Conservation (phyloP, 495 filamentous ascomycete genomes). For the Mytilinidion resinicola region DNA sequence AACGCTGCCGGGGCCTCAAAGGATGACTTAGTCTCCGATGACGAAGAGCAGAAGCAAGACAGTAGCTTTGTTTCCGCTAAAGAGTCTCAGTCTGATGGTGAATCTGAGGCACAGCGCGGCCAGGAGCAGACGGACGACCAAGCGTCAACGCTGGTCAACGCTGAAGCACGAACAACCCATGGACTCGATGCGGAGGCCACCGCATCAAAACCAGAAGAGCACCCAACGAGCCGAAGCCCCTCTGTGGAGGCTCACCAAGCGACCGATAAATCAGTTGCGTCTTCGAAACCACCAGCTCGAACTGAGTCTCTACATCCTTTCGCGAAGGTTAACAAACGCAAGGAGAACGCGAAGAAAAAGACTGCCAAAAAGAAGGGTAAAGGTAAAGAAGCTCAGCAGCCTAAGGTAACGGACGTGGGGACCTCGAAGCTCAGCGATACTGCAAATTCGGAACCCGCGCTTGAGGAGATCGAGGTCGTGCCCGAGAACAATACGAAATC, state of each 20-base stretch:
- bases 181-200: not conserved
- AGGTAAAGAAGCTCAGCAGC: slow-evolving; percentile 7
- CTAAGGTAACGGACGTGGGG: not conserved
- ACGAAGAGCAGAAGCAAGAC: slow-evolving; percentile 19
- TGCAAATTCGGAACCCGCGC: not conserved
- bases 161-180: not conserved
- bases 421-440: not conserved
- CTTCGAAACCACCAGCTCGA: slow-evolving; percentile 6
- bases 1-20: not conserved
- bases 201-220: not conserved
- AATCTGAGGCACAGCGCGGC: not conserved
- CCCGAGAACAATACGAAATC: too few relatives aligned
- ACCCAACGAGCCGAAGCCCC: too few relatives aligned
- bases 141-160: too few relatives aligned
- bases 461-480: not conserved
- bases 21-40: slow-evolving; percentile 5
- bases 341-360: slow-evolving; percentile 15
- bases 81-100: slow-evolving; percentile 16
- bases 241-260: not conserved
- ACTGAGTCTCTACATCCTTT: slow-evolving; percentile 22
- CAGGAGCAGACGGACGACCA: not conserved
- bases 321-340: slow-evolving; percentile 18
- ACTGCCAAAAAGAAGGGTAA: slow-evolving; percentile 12
- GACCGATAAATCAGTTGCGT: not conserved
- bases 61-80: slow-evolving; percentile 17